phyloP scores from a whole-genome alignment of 2,329 filamentous ascomycete genomes.

The Dactylellina cionopaga region DNA sequence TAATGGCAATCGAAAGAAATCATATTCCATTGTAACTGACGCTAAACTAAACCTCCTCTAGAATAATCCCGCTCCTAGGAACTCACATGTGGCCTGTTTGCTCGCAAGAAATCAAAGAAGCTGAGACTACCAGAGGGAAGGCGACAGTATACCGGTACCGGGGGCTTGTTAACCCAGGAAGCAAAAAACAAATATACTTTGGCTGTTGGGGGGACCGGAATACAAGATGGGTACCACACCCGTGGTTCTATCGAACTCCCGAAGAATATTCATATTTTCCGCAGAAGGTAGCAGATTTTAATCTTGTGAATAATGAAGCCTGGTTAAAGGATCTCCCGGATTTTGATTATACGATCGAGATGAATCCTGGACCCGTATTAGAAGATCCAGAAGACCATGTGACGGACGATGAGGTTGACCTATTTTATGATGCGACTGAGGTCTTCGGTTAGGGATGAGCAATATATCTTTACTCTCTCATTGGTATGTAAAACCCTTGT shows the following conservation, averaged over 20 bases:
- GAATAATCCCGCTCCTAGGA: not conserved
- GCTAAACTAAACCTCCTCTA: not conserved
- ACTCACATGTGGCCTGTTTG: constrained; percentile 11
- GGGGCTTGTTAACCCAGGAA: not conserved
- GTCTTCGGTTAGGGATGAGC: no score
- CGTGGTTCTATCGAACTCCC: constrained; percentile 19
- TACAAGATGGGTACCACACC: constrained; percentile 7
- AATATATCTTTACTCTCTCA: no score
- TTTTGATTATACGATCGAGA: constrained; percentile 14
- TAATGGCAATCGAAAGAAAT: no score
- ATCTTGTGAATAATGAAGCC: not conserved
- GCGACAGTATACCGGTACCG: not conserved
- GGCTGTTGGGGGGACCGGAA: constrained; percentile 5
- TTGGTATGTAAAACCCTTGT: no score
- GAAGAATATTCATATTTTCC: constrained; percentile 13
- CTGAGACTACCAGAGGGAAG: not conserved
- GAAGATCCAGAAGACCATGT: not conserved
- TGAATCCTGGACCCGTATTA: not conserved
- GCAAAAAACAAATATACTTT: constrained; percentile 2
- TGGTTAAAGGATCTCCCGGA: not conserved
- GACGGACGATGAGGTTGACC: no score
- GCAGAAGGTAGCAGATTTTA: not conserved
- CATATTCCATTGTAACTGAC: no score
- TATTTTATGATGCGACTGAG: no score
- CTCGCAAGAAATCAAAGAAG: not conserved